These are phyloP conservation scores for Linnemannia hyalina DNA, from an alignment of 192 early-diverging fungal species.

Conservation along the genomic window DNA sequence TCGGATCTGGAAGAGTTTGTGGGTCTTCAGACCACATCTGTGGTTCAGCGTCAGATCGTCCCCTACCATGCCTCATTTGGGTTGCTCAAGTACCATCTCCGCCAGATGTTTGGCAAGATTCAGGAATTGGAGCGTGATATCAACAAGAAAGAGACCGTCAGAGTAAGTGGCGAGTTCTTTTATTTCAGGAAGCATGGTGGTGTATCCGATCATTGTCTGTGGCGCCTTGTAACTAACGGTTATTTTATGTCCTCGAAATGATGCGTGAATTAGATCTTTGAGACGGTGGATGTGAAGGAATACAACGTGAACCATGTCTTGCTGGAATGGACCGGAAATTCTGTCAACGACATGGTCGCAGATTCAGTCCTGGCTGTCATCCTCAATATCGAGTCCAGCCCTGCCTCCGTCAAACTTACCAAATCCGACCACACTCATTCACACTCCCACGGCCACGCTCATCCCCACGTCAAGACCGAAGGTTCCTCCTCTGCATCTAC, in stretches of 20 bases:
- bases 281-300: conserved; percentile 81
- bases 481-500: background rate
- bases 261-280: conserved; percentile 51
- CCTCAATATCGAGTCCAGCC: conserved; percentile 86
- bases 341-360: conserved; percentile 96
- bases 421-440: conserved; percentile 50
- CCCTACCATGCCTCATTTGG: conserved; percentile 81
- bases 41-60: conserved; percentile 85
- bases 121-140: conserved; percentile 58
- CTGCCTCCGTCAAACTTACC: conserved; percentile 86
- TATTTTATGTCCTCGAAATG: background rate
- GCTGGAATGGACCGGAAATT: conserved; percentile 93
- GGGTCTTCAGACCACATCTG: conserved; percentile 78
- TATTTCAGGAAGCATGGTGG: background rate
- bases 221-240: background rate
- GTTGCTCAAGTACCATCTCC: conserved; percentile 90
- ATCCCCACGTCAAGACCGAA: conserved; percentile 11
- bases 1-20: conserved; percentile 87
- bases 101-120: conserved; percentile 92
- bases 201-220: too few relatives aligned
- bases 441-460: conserved; percentile 37
- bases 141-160: conserved; percentile 46
- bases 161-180: conserved; percentile 18
- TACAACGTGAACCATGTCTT: conserved; percentile 70
- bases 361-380: conserved; percentile 93